Percentiles rank a stretch among this genome's conserved stretches.
phyloP scores from a whole-genome alignment of 805 yeast genomes.

The Metschnikowia henanensis region DNA sequence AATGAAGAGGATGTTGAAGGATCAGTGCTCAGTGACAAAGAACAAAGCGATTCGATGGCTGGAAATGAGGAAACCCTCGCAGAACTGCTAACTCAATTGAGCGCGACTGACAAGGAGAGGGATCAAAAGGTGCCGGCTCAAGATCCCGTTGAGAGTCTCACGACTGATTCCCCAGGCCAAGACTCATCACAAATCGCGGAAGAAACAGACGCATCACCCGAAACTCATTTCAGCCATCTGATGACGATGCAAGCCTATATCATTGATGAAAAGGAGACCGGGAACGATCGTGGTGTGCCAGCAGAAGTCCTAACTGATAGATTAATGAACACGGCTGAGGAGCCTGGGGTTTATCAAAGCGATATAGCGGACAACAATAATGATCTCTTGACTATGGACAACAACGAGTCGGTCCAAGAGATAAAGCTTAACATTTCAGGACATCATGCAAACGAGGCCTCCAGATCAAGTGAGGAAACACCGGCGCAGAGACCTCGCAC shows the following conservation, averaged over 20 bases:
- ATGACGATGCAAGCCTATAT: constrained; percentile 25
- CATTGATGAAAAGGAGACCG: constrained; percentile 2
- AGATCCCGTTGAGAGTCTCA: too few relatives aligned
- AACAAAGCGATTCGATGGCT: too few relatives aligned
- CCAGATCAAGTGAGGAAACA: not conserved
- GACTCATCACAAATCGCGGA: not conserved
- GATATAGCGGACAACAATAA: not conserved
- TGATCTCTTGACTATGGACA: constrained; percentile 8
- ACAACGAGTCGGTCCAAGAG: constrained; percentile 13
- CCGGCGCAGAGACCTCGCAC: constrained; percentile 5
- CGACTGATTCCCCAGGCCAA: too few relatives aligned
- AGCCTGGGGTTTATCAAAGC: too few relatives aligned
- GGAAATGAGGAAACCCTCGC: too few relatives aligned
- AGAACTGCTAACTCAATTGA: too few relatives aligned
- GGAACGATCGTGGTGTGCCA: not conserved
- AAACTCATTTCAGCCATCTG: not conserved
- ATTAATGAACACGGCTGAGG: too few relatives aligned
- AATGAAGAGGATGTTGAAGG: too few relatives aligned
- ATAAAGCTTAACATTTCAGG: constrained; percentile 5
- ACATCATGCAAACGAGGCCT: not conserved
- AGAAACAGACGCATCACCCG: not conserved
- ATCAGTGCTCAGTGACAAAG: too few relatives aligned
- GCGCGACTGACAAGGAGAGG: too few relatives aligned
- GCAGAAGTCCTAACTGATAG: too few relatives aligned
- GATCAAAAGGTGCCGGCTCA: too few relatives aligned